Conservation (phyloP, 140 eudicot genomes). For the Anethum foeniculum region DNA sequence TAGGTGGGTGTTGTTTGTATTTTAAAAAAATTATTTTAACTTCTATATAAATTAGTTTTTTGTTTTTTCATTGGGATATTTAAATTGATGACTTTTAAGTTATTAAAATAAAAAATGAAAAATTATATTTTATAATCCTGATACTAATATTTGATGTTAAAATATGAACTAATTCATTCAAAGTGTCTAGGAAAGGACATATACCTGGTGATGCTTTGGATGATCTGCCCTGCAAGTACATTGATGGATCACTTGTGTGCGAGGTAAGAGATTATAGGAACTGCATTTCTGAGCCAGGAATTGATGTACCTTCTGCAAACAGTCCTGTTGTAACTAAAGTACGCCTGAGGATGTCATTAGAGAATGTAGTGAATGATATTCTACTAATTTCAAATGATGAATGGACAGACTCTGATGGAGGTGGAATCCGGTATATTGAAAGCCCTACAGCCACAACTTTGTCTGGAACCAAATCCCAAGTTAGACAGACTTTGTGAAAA, state of each 20-base stretch:
- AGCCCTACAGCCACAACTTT: constrained; percentile 73
- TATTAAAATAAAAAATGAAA: no score
- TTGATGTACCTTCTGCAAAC: constrained; percentile 33
- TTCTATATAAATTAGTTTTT: no score
- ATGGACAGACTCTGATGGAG: constrained; percentile 99
- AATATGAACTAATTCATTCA: no score
- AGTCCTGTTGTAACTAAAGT: constrained; percentile 44
- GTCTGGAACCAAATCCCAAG: constrained; percentile 70
- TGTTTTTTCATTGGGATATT: no score
- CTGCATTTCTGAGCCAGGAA: constrained; percentile 46
- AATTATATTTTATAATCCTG: no score
- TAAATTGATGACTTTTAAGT: no score
- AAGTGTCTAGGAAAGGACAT: constrained; percentile 52
- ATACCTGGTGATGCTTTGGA: constrained; percentile 88
- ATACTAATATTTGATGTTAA: no score
- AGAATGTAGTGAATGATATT: constrained; percentile 87
- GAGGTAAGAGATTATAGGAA: constrained; percentile 89
- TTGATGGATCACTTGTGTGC: constrained; percentile 69
- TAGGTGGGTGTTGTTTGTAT: no score
- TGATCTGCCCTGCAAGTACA: constrained; percentile 85
- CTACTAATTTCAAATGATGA: constrained; percentile 64
- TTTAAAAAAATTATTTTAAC: no score
- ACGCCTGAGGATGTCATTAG: constrained; percentile 77
- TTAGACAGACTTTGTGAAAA: constrained; percentile 51
- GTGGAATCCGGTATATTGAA: constrained; percentile 78